Evolutionary conservation across 192 early-diverging fungal genomes (phyloP), one percentile per base, ranked within the genome.

Genomic region (Umbelopsis vinacea): DNA sequence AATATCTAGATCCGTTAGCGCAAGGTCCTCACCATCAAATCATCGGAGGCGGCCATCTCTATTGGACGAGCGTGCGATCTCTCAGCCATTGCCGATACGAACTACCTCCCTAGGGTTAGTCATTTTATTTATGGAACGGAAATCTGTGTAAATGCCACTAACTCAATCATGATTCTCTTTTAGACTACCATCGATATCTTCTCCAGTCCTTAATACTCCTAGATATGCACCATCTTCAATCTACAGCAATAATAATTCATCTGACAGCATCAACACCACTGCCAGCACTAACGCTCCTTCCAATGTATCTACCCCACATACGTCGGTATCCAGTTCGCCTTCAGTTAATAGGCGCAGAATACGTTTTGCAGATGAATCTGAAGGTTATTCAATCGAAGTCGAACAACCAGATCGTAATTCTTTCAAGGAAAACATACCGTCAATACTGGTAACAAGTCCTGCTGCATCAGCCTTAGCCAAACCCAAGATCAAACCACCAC

Each of bases 91-190:
- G 17, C 57, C 57, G 5, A 37, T 63, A 37, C 26, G 57, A 35
- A 63, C 57, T 12, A 63, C 57, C 19, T 63, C 57, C 19, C 57
- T 63, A n/a, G 57, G 57, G 57, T 63, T 35, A 63, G 57, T 63
- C 14, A 35, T 43, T 43, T 43, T 43, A 43, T 11, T 12, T 7
- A 40, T 40, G 4, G 40, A 43, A 4, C 6, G 8, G 1, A 1
- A 43, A 43, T 43, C 6, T 43, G 40, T 43, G 40, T 43, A 8
- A 33, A 12, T 12, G 6, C 5, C 15, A 35, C 17, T 35, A 14
- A 60, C 10, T 4, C 1, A 4, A 35, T 33, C 24, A 4, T 55
- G 29, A 24, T 35, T 5, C 17, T 60, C 10, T 29, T 10, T 4
- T 17, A 63, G 57, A 17, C 17, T 63, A 37, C 57, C 57, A 17